Evolutionary conservation across 2,329 filamentous ascomycete species (phyloP), one percentile per base, ranked within the genome.

Genomic region (Pseudogymnoascus sp.): DNA sequence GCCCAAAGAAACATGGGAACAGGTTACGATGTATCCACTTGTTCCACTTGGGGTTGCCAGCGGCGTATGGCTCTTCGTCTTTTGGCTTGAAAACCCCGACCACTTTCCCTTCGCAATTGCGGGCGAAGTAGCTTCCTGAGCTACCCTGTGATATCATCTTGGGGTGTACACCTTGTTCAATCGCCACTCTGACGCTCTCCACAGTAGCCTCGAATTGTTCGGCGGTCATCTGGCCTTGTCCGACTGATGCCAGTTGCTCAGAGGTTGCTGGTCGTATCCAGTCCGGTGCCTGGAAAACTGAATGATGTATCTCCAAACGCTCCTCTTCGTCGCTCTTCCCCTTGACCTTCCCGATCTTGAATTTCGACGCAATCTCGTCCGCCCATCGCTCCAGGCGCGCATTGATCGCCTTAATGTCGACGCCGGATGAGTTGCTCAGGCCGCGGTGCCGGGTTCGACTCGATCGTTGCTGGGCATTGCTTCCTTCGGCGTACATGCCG

Each of bases 11-110:
- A 78, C 96, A 99, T 7, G 95, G 95, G 71, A 99, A 98, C 68
- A 99, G 75, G 75, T 99, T 99, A 68, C 95, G 84, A 76, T 99
- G 95, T 79, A 99, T 93, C 95, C 95, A 99, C 78, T 99, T 99
- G 71, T 96, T 98, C 93, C 93, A 98, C 76, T 99, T 99, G 5
- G 95, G 95, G 74, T 99, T 99, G 70, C 92, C 90, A 34, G 91
- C 95, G 1, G 95, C 95, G 74, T 97, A 99, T 0, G 95, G 95
- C 76, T 99, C 96, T 78, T 99, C 95, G 71, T 99, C 95, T 78
- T 99, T 99, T 45, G 95, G 95, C 76, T 99, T 99, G 79, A 99
- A 99, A 4, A 99, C 95, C 37, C 93, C 95, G 3, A 99, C 92
- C 14, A 97, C 91, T 79, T 96, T 97, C 62, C 95, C 95, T 64